Evolutionary conservation across 331 rosid species (phyloP), one percentile per base, ranked within the genome.

Genomic region (Acacia pycnantha): DNA sequence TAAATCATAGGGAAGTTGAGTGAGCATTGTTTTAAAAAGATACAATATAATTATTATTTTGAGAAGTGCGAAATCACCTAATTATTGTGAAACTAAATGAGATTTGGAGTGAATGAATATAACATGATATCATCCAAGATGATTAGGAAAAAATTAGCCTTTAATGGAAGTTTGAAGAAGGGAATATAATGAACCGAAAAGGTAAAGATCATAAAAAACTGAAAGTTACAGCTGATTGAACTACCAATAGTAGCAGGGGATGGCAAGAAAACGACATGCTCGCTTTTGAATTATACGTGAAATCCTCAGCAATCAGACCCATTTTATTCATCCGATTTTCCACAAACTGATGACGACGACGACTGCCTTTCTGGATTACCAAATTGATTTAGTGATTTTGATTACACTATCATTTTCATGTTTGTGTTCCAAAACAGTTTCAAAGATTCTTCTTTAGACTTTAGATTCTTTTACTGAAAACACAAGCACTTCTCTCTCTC

Each of bases 81-180:
- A 70, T 70, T 70, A 70, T 43, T 70, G 75, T 43, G 16, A 70
- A 69, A 40, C 51, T 43, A 56, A 53, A 53, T 51, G 31, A 41
- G 77, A 84, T 67, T 50, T 70, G 48, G 44, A 76, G 64, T 56
- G 79, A 46, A 82, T 31, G 85, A 84, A 77, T 70, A 59, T 70
- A 80, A 84, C 79, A 59, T 29, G 73, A 64, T 29, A 58, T 29
- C 29, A 40, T 10, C 15, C 43, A 40, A 84, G 70, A 76, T 83
- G 74, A 73, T 43, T 31, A 54, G 44, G 65, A 72, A 61, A 65
- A 56, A 79, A 26, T 3, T 65, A 37, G 37, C 64, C 62, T 56
- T 40, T 50, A 22, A 61, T 62, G 72, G 73, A 74, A 74, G 58
- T 58, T 74, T 48, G 77, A 82, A 82, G 47, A 64, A 13, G 46